These are phyloP conservation scores for Inosperma sp. DNA, from an alignment of 768 basidiomycete species.

Conservation along the genomic window DNA sequence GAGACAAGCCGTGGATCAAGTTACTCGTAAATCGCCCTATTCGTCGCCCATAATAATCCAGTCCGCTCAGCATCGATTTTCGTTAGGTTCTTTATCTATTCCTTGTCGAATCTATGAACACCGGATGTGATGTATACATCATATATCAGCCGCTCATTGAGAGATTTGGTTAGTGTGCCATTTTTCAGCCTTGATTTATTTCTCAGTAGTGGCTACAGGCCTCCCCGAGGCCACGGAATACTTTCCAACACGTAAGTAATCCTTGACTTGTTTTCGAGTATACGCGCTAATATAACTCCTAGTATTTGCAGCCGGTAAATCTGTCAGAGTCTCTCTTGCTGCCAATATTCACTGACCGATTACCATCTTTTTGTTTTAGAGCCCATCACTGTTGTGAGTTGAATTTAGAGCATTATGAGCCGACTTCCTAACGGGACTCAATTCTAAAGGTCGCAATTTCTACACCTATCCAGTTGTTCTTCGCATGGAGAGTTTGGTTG, in stretches of 20 bases:
- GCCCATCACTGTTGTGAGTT: slow-evolving; percentile 29
- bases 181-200: neutral
- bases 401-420: slow-evolving; percentile 1
- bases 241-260: slow-evolving; percentile 31
- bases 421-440: neutral
- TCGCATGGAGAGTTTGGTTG: no score
- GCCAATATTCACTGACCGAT: no score
- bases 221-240: slow-evolving; percentile 27
- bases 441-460: slow-evolving; percentile 35
- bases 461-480: slow-evolving; percentile 43
- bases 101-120: slow-evolving; percentile 39
- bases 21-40: slow-evolving; percentile 29
- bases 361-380: slow-evolving; percentile 17
- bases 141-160: slow-evolving; percentile 44
- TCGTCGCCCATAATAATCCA: neutral
- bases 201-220: slow-evolving; percentile 17
- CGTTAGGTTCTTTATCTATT: slow-evolving; percentile 40
- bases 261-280: neutral
- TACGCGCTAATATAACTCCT: neutral
- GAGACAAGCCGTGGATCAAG: slow-evolving; percentile 41
- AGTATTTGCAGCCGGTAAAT: slow-evolving; percentile 22
- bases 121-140: slow-evolving; percentile 40
- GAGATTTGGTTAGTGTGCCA: slow-evolving; percentile 31
- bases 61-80: no score
- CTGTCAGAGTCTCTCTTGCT: neutral